Evolutionary conservation across 371 early-diverging fungal genomes (phyloP), one percentile per base, ranked within the genome.

Genomic region (Choanephora cucurbitarum): DNA sequence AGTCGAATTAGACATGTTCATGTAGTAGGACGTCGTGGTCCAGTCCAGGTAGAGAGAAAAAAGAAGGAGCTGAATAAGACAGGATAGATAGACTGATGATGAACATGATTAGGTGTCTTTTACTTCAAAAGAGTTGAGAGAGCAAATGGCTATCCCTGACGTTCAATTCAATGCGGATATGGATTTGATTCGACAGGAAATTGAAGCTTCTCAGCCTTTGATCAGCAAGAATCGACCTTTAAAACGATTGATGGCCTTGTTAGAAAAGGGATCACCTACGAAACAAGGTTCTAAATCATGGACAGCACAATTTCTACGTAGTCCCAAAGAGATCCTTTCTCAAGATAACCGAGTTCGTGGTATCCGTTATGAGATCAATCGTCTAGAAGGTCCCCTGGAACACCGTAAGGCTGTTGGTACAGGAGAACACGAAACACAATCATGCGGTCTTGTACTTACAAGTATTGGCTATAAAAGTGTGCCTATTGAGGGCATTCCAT

Each of bases 111-210:
- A 90, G 90, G 87, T 86, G 19, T 77, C 95, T 5, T 97, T 97
- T 64, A 97, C 97, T 0, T 81, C 95, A 19, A 96, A 96, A 67
- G 97, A 97, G 55, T 69, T 98, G 9, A 86, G 97, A n/a, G 99
- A 98, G 63, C 90, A 97, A 87, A 80, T 94, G 59, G 68, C 83
- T 1, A 54, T 94, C 28, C 88, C 89, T 2, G 73, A 73, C 18
- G 79, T 88, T 7, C 60, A 64, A 13, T 83, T 90, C 41, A 49
- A 75, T 34, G 77, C 86, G 33, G 91, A 95, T 57, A 50, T 63
- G 14, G 67, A 55, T 3, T 72, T 87, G 39, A 60, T 95, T 5
- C 69, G 72, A 10, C 37, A 44, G 1, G 81, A 85, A 52, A 70
- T 81, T 17, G 54, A 58, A 0, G 67, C 60, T 1, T 66, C 68